These are phyloP conservation scores for Ceratocystis albifundus DNA, from an alignment of 2,329 filamentous ascomycete species.

Conservation along the genomic window DNA sequence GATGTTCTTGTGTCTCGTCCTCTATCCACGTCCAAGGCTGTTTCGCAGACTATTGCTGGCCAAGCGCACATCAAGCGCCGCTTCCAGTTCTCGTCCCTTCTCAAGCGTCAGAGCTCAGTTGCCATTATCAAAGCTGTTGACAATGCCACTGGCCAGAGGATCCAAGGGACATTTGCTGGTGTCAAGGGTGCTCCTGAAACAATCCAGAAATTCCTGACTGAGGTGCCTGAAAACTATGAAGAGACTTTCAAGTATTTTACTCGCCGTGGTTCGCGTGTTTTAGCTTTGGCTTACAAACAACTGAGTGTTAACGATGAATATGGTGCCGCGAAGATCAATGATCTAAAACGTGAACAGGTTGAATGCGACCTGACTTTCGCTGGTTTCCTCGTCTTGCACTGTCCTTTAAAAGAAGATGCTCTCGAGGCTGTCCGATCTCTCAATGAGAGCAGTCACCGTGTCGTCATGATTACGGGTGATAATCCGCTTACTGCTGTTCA, in stretches of 20 bases:
- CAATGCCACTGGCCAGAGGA: conserved; percentile 59
- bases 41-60: conserved; percentile 44
- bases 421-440: conserved; percentile 91
- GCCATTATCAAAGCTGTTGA: conserved; percentile 68
- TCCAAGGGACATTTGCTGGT: conserved; percentile 78
- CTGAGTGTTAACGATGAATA: conserved; percentile 72
- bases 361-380: conserved; percentile 79
- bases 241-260: conserved; percentile 99
- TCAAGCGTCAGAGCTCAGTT: conserved; percentile 93
- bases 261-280: conserved; percentile 83
- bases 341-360: conserved; percentile 84
- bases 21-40: conserved; percentile 33
- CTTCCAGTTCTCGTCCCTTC: conserved; percentile 93
- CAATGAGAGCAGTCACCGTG: conserved; percentile 95
- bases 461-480: conserved; percentile 98
- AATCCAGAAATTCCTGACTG: conserved; percentile 81
- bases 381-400: conserved; percentile 90
- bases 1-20: conserved; percentile 67
- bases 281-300: conserved; percentile 89
- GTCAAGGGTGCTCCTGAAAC: conserved; percentile 98
- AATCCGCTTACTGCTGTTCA: conserved; percentile 95
- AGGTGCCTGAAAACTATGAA: conserved; percentile 77
- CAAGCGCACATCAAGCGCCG: conserved; percentile 88
- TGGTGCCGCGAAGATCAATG: conserved; percentile 75
- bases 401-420: conserved; percentile 90